These are phyloP conservation scores for Penicillium cosmopolitanum DNA, from an alignment of 495 filamentous ascomycete genomes.

Conservation along the genomic window DNA sequence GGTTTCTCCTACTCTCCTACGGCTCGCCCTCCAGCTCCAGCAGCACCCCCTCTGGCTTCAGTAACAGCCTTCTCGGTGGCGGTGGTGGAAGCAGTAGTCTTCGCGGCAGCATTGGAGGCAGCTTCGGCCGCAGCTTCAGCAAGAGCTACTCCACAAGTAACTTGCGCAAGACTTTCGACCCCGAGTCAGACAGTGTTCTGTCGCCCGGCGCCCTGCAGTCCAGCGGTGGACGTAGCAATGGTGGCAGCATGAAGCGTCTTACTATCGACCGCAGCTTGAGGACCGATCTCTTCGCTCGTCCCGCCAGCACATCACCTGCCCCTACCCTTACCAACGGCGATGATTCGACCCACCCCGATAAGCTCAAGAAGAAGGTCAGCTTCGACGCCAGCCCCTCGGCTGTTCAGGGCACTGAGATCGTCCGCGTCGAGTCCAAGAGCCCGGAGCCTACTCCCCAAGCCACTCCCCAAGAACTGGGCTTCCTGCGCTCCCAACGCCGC, in stretches of 20 bases:
- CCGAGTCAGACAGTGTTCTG: slow-evolving; percentile 78
- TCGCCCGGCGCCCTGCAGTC: slow-evolving; percentile 83
- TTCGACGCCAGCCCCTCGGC: slow-evolving; percentile 68
- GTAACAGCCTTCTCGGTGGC: slow-evolving; percentile 67
- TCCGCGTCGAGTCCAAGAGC: slow-evolving; percentile 42
- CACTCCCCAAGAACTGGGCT: slow-evolving; percentile 68
- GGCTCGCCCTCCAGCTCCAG: slow-evolving; percentile 75
- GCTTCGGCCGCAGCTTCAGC: slow-evolving; percentile 62
- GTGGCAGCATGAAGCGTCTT: slow-evolving; percentile 80
- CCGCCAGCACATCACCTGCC: slow-evolving; percentile 47
- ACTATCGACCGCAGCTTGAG: slow-evolving; percentile 85
- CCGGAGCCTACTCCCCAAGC: slow-evolving; percentile 64
- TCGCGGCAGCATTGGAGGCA: slow-evolving; percentile 51
- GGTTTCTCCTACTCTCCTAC: slow-evolving; percentile 89
- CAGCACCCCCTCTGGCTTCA: slow-evolving; percentile 69
- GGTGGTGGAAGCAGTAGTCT: slow-evolving; percentile 45
- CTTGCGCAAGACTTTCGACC: slow-evolving; percentile 64
- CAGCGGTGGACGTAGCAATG: slow-evolving; percentile 62
- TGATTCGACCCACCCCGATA: slow-evolving; percentile 41
- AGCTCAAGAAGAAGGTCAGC: slow-evolving; percentile 82
- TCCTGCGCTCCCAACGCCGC: slow-evolving; percentile 58
- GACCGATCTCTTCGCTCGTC: slow-evolving; percentile 69
- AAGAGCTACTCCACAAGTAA: slow-evolving; percentile 69
- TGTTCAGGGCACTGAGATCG: slow-evolving; percentile 47
- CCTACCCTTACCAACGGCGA: slow-evolving; percentile 54